Conservation (phyloP, 176 grass and related monocot species). For the Lolium perenne region DNA sequence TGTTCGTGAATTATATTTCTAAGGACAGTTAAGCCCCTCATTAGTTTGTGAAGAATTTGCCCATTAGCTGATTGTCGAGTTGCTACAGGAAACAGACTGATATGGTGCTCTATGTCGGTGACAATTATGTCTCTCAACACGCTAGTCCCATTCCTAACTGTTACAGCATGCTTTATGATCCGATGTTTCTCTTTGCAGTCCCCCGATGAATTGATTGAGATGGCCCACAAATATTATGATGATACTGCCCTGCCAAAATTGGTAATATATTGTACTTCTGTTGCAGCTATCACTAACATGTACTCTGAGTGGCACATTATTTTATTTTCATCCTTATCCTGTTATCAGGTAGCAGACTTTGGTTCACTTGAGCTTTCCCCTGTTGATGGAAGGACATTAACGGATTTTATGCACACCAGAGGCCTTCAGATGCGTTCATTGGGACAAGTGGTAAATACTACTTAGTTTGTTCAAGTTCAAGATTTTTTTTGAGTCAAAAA, state of each 20-base stretch:
- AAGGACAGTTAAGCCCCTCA: not conserved
- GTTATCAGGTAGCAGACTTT: conserved; percentile 85
- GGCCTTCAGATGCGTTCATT: conserved; percentile 95
- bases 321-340: conserved; percentile 31
- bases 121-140: not conserved
- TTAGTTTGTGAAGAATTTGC: conserved; percentile 33
- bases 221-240: conserved; percentile 95
- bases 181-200: conserved; percentile 62
- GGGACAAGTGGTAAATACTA: conserved; percentile 78
- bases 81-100: conserved; percentile 13
- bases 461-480: conserved; percentile 23
- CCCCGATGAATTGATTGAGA: conserved; percentile 85
- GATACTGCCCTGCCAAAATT: conserved; percentile 91
- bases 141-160: conserved; percentile 26
- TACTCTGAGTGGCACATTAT: conserved; percentile 16
- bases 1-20: conserved; percentile 30
- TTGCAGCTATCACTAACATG: conserved; percentile 22
- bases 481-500: conserved; percentile 39
- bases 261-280: conserved; percentile 56
- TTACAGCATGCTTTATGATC: conserved; percentile 34
- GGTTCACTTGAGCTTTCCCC: conserved; percentile 98
- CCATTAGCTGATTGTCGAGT: conserved; percentile 21
- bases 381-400: conserved; percentile 98
- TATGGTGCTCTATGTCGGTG: conserved; percentile 5
- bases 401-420: conserved; percentile 99